Percentiles rank a stretch among this genome's conserved stretches.
phyloP scores from a whole-genome alignment of 192 early-diverging fungal genomes.

The Ambispora gerdemannii region DNA sequence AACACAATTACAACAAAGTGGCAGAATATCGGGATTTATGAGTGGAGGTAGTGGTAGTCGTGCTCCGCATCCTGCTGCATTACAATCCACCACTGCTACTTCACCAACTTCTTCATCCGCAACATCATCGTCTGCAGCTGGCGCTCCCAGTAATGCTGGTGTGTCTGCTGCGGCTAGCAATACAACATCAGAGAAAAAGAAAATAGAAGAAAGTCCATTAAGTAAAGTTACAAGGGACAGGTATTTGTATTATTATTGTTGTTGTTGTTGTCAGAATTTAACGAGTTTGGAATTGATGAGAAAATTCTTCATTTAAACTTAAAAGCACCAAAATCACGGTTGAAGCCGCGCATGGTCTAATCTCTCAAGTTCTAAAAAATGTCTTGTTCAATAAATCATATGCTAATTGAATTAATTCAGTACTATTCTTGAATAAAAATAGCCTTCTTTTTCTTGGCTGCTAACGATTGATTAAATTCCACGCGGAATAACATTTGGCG shows the following conservation, averaged over 20 bases:
- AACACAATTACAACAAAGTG: conserved; percentile 46
- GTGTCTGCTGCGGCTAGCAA: neutral
- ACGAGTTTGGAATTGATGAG: conserved; percentile 7
- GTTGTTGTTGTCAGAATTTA: neutral
- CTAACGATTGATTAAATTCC: too few relatives aligned
- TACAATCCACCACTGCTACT: neutral
- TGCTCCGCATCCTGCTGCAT: conserved; percentile 25
- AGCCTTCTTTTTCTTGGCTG: too few relatives aligned
- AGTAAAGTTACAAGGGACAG: conserved; percentile 70
- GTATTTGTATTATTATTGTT: conserved; percentile 33
- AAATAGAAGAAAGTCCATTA: conserved; percentile 59
- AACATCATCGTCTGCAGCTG: neutral
- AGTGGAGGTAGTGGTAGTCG: conserved; percentile 42
- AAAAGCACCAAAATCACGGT: conserved; percentile 69
- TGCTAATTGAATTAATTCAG: too few relatives aligned
- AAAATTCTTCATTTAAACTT: conserved; percentile 19
- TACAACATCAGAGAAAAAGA: conserved; percentile 51
- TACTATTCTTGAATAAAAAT: too few relatives aligned
- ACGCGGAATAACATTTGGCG: too few relatives aligned
- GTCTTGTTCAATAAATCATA: conserved; percentile 64
- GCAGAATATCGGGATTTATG: conserved; percentile 32
- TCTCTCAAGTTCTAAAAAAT: conserved; percentile 83
- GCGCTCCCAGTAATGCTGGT: neutral
- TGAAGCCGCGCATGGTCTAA: conserved; percentile 76
- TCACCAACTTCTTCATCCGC: neutral